Evolutionary conservation across 2,329 filamentous ascomycete genomes (phyloP).

Genomic region (Claviceps sp.): DNA sequence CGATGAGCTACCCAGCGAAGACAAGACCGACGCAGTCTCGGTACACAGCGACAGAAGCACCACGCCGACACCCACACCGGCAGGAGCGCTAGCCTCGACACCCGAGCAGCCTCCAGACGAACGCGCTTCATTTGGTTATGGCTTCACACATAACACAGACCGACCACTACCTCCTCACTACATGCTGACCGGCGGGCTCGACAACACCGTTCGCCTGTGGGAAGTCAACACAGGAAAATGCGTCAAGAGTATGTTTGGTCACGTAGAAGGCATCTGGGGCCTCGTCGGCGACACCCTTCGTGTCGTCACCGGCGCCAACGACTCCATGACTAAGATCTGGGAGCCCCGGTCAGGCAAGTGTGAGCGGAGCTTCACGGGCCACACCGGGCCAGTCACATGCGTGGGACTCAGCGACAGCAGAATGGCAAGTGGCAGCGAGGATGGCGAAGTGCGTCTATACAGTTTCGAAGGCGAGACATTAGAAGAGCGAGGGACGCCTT

Average conservation of each 20-base stretch:
- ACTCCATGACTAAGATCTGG: constrained; percentile 90
- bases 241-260: constrained; percentile 87
- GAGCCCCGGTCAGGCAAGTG: constrained; percentile 84
- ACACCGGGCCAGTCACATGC: constrained; percentile 83
- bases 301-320: constrained; percentile 79
- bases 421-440: constrained; percentile 85
- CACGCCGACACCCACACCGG: constrained; percentile 20
- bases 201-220: constrained; percentile 87
- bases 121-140: constrained; percentile 43
- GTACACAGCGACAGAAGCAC: constrained; percentile 33
- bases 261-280: constrained; percentile 92
- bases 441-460: constrained; percentile 79
- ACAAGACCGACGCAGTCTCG: constrained; percentile 41
- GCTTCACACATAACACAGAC: constrained; percentile 45
- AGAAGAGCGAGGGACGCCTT: constrained; percentile 37
- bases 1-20: constrained; percentile 45
- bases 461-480: constrained; percentile 49
- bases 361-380: constrained; percentile 83
- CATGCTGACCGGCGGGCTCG: constrained; percentile 84
- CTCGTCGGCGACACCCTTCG: constrained; percentile 79
- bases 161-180: constrained; percentile 73
- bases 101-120: constrained; percentile 26
- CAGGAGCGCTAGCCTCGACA: constrained; percentile 6
- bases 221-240: constrained; percentile 72
- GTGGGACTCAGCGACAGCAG: constrained; percentile 80